Evolutionary conservation across 257 asterid species (phyloP).

Genomic region (Solanum virginianum): DNA sequence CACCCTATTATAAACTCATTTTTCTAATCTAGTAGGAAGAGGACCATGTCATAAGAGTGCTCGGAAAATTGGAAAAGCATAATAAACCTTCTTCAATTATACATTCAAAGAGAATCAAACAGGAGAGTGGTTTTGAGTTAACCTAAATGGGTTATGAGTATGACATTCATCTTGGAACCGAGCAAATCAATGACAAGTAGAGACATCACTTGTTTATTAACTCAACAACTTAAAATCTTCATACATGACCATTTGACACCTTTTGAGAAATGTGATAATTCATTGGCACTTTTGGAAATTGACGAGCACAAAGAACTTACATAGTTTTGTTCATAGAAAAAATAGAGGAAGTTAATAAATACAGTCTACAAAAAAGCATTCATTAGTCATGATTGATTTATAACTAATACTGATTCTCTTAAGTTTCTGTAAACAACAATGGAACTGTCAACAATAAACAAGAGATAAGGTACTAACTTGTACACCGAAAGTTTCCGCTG

Average conservation of each 20-base stretch:
- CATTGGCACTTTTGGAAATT: background rate
- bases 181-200: background rate
- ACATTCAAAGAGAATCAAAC: background rate
- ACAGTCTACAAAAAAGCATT: background rate
- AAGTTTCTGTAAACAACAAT: background rate
- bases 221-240: background rate
- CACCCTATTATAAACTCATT: background rate
- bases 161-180: background rate
- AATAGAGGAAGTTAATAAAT: background rate
- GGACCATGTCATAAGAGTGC: background rate
- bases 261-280: background rate
- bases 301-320: background rate
- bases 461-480: constrained; percentile 40
- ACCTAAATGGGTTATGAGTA: background rate
- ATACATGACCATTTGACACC: background rate
- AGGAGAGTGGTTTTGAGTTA: background rate
- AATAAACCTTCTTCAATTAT: background rate
- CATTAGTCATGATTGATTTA: background rate
- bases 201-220: background rate
- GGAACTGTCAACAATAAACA: background rate
- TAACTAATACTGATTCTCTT: background rate
- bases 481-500: constrained; percentile 55
- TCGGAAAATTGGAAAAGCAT: background rate
- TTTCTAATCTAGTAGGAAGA: background rate
- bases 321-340: background rate